These are phyloP conservation scores for Lepidium aucheri DNA, from an alignment of 345 rosid species.

Conservation along the genomic window DNA sequence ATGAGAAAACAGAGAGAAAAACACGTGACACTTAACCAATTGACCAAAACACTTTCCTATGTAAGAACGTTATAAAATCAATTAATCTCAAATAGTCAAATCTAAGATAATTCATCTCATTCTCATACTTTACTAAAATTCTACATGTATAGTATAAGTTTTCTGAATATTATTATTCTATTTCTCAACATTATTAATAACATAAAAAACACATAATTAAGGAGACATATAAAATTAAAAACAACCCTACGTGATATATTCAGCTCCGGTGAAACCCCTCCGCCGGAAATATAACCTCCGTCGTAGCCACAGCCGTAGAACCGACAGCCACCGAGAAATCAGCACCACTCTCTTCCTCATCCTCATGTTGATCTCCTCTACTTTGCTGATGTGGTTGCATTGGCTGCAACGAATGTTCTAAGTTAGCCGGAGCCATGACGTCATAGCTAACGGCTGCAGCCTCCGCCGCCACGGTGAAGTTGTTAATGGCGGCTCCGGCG, in stretches of 20 bases:
- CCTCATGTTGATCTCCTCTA: conserved; percentile 45
- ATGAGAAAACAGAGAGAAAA: too few species aligned
- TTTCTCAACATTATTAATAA: background rate
- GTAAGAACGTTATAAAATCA: too few species aligned
- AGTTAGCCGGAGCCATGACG: conserved; percentile 36
- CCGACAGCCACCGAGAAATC: conserved; percentile 29
- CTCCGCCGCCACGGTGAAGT: conserved; percentile 15
- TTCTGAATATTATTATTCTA: background rate
- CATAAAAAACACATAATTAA: background rate
- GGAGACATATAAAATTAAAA: background rate
- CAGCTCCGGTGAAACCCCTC: conserved; percentile 40
- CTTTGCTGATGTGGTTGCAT: conserved; percentile 34
- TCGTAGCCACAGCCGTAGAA: conserved; percentile 5
- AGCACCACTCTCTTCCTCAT: conserved; percentile 55
- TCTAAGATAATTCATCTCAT: background rate
- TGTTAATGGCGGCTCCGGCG: conserved; percentile 45
- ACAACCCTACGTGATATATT: background rate
- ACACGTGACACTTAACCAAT: too few species aligned
- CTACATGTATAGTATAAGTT: background rate
- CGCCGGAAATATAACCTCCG: conserved; percentile 26
- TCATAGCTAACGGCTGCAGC: conserved; percentile 37
- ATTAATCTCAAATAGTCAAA: too few species aligned
- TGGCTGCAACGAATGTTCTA: conserved; percentile 33
- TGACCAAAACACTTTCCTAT: too few species aligned
- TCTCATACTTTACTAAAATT: background rate